phyloP scores from a whole-genome alignment of 345 rosid species.

The Ceriops decandra region DNA sequence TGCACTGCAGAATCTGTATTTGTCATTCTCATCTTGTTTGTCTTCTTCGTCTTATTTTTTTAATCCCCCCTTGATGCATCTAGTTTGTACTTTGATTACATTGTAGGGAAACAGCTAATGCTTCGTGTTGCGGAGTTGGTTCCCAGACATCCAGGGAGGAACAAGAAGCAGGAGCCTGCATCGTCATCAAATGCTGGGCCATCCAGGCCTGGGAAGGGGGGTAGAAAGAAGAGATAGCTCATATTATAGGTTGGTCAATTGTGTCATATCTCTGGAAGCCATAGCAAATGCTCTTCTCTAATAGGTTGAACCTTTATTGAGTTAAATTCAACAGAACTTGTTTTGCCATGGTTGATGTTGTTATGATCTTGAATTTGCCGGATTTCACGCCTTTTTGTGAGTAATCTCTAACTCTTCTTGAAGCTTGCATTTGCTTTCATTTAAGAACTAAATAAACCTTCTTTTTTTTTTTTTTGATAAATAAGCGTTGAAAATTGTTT shows the following conservation, averaged over 20 bases:
- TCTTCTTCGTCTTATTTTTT: not conserved
- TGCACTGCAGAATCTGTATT: not conserved
- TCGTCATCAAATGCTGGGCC: constrained; percentile 49
- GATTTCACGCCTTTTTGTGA: too few relatives aligned
- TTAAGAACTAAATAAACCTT: too few relatives aligned
- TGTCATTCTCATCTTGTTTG: not conserved
- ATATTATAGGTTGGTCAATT: not conserved
- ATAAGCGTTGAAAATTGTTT: too few relatives aligned
- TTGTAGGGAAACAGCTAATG: constrained; percentile 85
- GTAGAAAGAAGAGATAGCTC: constrained; percentile 73
- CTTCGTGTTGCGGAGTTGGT: constrained; percentile 82
- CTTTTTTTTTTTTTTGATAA: too few relatives aligned
- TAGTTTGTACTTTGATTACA: constrained; percentile 1
- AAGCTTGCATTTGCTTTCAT: too few relatives aligned
- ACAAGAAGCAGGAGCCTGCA: constrained; percentile 72
- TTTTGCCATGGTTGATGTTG: too few relatives aligned
- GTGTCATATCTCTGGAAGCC: too few relatives aligned
- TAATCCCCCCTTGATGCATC: not conserved
- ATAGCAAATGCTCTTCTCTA: too few relatives aligned
- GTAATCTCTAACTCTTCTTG: too few relatives aligned
- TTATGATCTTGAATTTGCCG: too few relatives aligned
- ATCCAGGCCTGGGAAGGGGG: constrained; percentile 73
- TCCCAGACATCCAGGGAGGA: constrained; percentile 80
- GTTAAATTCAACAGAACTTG: too few relatives aligned
- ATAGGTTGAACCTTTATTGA: too few relatives aligned